Base-by-base conservation (phyloP, 345 rosid species). In the Bruguiera gymnorhiza region DNA sequence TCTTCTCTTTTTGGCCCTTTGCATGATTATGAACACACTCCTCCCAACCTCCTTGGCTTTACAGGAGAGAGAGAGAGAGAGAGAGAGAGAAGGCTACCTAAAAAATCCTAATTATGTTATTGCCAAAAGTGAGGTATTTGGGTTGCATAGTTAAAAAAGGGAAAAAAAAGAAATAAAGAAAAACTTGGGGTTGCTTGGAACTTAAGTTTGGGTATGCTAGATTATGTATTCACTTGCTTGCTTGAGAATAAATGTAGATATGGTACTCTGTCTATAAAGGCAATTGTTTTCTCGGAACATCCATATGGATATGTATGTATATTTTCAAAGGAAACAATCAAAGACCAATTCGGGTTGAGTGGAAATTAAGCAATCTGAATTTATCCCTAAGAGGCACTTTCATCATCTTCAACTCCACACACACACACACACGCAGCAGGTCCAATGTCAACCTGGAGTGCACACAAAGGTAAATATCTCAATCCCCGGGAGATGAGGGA, bases 371-470 rank as follows among this genome's bases (percentile, higher is more conserved):
- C 87, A 88, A 92, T 78, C 75, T 84, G 77, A 62, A 73, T 70
- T n/a, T 67, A 53, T 52, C 46, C 63, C 27, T 5, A 9, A 2
- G 13, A 65, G 58, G 59, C 62, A 57, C 30, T 77, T 67, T 64
- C 83, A 70, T 76, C 84, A 79, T 65, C 77, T 65, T 60, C 71
- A 73, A 68, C 37, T 65, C 19, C 50, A 3, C 50, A 13, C 50
- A 3, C 50, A 3, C 50, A 3, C 48, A 39, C 48, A 39, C 13
- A 39, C 15, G 3, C 3, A 13, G 50, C 79, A 78, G 90, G 77
- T 89, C 84, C 77, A 58, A 68, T 80, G 95, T 87, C 95, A 78
- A 72, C 78, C 78, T 89, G 76, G 91, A 87, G 95, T 87, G 82
- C 80, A 63, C 72, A 70, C 74, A 83, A 89, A 87, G 95, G 78